These are phyloP conservation scores for Vickermania ingenoplastis DNA, from an alignment of 208 protist genomes.

Conservation along the genomic window DNA sequence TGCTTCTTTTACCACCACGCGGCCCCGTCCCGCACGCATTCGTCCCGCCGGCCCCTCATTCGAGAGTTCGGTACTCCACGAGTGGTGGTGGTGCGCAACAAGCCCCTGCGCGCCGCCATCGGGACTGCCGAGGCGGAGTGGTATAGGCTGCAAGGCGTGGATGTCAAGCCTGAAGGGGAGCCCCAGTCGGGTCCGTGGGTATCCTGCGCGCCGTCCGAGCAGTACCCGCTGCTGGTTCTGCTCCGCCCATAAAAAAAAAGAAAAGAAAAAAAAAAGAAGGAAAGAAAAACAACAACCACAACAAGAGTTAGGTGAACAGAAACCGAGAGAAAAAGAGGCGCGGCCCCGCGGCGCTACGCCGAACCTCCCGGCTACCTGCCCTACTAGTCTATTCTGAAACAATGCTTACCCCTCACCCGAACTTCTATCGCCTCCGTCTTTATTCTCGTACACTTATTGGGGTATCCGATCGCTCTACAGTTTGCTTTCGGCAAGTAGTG, in stretches of 20 bases:
- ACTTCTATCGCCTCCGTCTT: too few species aligned
- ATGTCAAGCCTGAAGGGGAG: not conserved
- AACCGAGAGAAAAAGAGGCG: too few species aligned
- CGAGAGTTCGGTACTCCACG: constrained; percentile 28
- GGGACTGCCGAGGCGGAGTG: constrained; percentile 26
- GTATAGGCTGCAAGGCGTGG: constrained; percentile 10
- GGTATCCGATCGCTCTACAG: too few species aligned
- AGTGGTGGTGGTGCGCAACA: constrained; percentile 39
- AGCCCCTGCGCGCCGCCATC: constrained; percentile 29
- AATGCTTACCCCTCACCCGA: too few species aligned
- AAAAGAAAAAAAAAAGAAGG: too few species aligned
- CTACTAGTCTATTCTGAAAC: too few species aligned
- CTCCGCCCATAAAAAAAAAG: constrained; percentile 23
- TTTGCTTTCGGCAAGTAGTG: too few species aligned
- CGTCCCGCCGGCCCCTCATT: constrained; percentile 23
- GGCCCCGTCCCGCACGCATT: constrained; percentile 19
- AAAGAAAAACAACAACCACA: too few species aligned
- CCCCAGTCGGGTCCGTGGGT: not conserved
- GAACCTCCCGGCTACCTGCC: too few species aligned
- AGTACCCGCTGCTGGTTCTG: constrained; percentile 62
- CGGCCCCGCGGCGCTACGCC: too few species aligned
- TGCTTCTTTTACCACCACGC: constrained; percentile 37
- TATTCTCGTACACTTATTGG: too few species aligned
- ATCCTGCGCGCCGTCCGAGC: constrained; percentile 51
- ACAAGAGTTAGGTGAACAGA: too few species aligned